A percentile compares a stretch with the other conserved stretches of the same genome.
These are phyloP conservation scores for Suillus weaverae DNA, from an alignment of 768 basidiomycete species.

Conservation along the genomic window DNA sequence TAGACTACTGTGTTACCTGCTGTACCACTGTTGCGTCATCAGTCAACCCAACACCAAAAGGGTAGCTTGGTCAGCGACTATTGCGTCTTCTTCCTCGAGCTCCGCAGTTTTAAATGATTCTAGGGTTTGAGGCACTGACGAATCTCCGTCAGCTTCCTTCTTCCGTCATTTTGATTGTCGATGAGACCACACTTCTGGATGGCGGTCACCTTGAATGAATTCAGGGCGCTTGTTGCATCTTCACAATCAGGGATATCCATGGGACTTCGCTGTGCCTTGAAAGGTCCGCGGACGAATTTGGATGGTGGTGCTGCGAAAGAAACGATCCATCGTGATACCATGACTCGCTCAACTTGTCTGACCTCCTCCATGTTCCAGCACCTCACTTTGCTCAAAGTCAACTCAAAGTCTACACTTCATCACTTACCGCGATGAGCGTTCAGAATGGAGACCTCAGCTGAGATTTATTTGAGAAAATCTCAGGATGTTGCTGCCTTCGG, in stretches of 20 bases:
- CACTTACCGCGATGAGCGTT: not conserved
- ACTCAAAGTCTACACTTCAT: not conserved
- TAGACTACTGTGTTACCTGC: not conserved
- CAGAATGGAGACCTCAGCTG: slow-evolving; percentile 14
- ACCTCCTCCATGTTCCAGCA: not conserved
- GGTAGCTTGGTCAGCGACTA: not conserved
- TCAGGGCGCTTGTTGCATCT: slow-evolving; percentile 7
- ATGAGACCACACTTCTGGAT: slow-evolving; percentile 57
- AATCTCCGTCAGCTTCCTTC: slow-evolving; percentile 14
- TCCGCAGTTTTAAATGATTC: not conserved
- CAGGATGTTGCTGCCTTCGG: too few species aligned
- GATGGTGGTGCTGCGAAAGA: slow-evolving; percentile 1
- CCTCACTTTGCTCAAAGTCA: not conserved
- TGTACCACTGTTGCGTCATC: not conserved
- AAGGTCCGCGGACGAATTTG: not conserved
- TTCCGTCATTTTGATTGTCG: slow-evolving; percentile 45
- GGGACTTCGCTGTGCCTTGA: not conserved
- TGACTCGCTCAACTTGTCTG: too few species aligned
- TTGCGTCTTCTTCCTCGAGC: not conserved
- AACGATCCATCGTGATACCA: not conserved
- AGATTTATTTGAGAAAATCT: slow-evolving; percentile 35
- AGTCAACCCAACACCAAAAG: not conserved
- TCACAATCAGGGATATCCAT: slow-evolving; percentile 19
- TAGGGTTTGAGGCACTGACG: slow-evolving; percentile 3
- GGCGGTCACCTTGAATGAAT: slow-evolving; percentile 21